Evolutionary conservation across 768 basidiomycete genomes (phyloP), one percentile per base, ranked within the genome.

Genomic region (Galerina marginata): DNA sequence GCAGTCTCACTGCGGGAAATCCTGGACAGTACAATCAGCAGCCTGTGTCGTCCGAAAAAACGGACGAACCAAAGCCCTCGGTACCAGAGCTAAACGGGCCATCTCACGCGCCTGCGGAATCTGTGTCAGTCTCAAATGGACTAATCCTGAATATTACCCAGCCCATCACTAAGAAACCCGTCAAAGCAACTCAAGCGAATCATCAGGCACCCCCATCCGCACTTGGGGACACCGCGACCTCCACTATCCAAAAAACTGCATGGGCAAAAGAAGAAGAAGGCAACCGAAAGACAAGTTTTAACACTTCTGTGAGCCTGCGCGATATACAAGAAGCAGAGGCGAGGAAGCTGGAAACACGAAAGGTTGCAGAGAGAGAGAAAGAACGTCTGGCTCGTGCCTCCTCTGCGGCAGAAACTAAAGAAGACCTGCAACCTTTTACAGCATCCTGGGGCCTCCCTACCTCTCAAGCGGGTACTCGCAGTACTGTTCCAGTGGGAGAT

Each of bases 311-410:
- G 39, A 93, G 92, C 62, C 77, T 99, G 39, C 89, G 95, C 56
- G 95, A 99, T 58, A 99, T 99, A 47, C 97, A 99, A 72, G 95
- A 97, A 65, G 88, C 90, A 2, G 97, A 99, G 74, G 86, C 85
- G 7, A 93, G 86, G 75, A 90, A 88, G 68, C 81, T 85, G 2
- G 95, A 93, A 67, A 86, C 83, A 10, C 85, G 90, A 44, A 96
- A 91, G 71, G 82, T 81, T 23, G 86, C 84, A 16, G 89, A 93
- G 63, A 85, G 87, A 64, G 89, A 92, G 64, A 84, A 84, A 45
- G 89, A 92, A 60, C 83, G 85, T 37, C 75, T 79, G 39, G 79
- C 83, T 50, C 87, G 87, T 33, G 71, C 79, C 20, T 68, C 78
- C 20, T 58, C 74, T 29, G 49, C 72, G 4, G 59, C 77, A 16